Evolutionary conservation across 495 filamentous ascomycete genomes (phyloP).

Genomic region (Massariosphaeria phaeospora): DNA sequence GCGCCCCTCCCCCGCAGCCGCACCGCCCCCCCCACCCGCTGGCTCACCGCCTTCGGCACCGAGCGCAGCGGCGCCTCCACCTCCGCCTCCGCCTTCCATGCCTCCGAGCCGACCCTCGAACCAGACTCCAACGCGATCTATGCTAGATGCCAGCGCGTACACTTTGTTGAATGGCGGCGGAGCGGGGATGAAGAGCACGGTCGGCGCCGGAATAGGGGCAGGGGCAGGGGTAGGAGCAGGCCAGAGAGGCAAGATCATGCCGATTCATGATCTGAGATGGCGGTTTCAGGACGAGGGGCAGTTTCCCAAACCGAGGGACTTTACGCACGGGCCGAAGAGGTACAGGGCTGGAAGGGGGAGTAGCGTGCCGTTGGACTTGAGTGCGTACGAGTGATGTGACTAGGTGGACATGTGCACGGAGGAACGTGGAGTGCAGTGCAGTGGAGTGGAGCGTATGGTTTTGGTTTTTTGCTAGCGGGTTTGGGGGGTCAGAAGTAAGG

Average conservation of each 20-base stretch:
- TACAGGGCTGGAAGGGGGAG: slow-evolving; percentile 90
- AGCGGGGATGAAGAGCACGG: slow-evolving; percentile 1
- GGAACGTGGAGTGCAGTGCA: no score
- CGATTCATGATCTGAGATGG: slow-evolving; percentile 77
- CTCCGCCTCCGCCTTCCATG: slow-evolving; percentile 36
- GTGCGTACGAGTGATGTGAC: slow-evolving; percentile 40
- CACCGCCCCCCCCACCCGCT: slow-evolving; percentile 30
- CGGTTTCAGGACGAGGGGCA: slow-evolving; percentile 77
- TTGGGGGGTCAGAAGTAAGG: no score
- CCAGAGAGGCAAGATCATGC: slow-evolving; percentile 45
- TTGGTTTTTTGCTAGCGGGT: no score
- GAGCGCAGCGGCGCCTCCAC: slow-evolving; percentile 25
- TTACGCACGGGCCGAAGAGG: slow-evolving; percentile 61
- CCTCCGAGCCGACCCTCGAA: slow-evolving; percentile 27
- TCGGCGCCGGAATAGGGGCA: slow-evolving; percentile 24
- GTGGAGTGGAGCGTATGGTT: no score
- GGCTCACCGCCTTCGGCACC: slow-evolving; percentile 31
- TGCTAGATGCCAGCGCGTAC: slow-evolving; percentile 71
- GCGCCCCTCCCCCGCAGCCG: slow-evolving; percentile 29
- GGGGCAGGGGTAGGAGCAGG: slow-evolving; percentile 36
- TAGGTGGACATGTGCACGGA: no score
- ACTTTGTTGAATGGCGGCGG: slow-evolving; percentile 59
- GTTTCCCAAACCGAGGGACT: slow-evolving; percentile 79
- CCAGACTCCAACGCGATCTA: slow-evolving; percentile 49
- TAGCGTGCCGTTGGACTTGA: slow-evolving; percentile 87